phyloP scores from a whole-genome alignment of 306 rosid genomes.

The Fragaria ananassa region DNA sequence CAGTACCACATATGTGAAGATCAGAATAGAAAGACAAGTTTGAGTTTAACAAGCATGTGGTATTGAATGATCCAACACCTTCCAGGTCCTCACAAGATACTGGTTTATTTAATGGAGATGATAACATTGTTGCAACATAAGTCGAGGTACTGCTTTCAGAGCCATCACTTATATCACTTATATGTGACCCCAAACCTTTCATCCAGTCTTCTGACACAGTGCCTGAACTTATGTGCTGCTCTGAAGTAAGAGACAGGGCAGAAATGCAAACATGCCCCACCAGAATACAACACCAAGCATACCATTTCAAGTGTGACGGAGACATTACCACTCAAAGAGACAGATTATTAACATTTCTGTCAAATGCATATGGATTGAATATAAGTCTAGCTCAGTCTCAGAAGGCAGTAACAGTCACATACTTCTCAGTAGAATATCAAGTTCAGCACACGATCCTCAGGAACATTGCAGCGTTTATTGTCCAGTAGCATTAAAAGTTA shows the following conservation, averaged over 20 bases:
- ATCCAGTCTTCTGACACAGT: conserved; percentile 33
- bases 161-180: conserved; percentile 30
- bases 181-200: conserved; percentile 34
- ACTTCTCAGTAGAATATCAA: conserved; percentile 7
- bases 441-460: conserved; percentile 14
- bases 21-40: conserved; percentile 54
- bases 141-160: conserved; percentile 29
- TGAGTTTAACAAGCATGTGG: conserved; percentile 86
- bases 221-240: conserved; percentile 34
- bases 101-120: conserved; percentile 33
- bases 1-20: conserved; percentile 67
- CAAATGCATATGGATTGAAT: conserved; percentile 30
- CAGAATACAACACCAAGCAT: conserved; percentile 56
- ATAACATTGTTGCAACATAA: conserved; percentile 30
- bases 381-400: conserved; percentile 25
- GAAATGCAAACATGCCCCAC: conserved; percentile 53
- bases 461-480: conserved; percentile 3
- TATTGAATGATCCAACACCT: conserved; percentile 92
- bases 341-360: conserved; percentile 17
- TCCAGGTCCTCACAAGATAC: conserved; percentile 80
- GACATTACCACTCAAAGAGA: conserved; percentile 59
- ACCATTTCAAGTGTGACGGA: conserved; percentile 42
- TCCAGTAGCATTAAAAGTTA: background rate
- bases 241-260: conserved; percentile 45
- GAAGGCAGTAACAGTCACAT: background rate